Conservation (phyloP, 495 filamentous ascomycete species). For the Podospora conica region DNA sequence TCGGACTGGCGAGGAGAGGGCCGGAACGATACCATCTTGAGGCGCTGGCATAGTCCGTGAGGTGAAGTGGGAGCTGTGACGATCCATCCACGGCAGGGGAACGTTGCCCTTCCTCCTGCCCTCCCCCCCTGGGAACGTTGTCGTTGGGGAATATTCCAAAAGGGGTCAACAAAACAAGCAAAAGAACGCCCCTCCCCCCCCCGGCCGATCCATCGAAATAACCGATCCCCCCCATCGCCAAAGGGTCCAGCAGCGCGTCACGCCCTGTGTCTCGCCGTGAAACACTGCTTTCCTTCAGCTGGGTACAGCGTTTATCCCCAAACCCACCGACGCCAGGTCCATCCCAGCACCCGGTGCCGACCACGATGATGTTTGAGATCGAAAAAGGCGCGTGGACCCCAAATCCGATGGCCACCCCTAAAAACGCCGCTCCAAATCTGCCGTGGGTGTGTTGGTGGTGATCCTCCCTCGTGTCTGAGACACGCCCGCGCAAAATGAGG, state of each 20-base stretch:
- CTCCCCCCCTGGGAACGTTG: background rate
- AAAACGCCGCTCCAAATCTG: background rate
- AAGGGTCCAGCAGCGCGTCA: background rate
- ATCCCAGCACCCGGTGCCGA: background rate
- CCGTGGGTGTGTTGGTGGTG: too few relatives aligned
- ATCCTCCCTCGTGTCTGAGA: too few relatives aligned
- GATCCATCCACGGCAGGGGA: too few relatives aligned
- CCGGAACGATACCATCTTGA: background rate
- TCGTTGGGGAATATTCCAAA: background rate
- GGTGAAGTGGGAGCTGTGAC: background rate
- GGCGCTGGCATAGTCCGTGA: background rate
- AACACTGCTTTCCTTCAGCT: background rate
- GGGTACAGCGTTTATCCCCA: background rate
- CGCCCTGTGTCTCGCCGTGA: background rate
- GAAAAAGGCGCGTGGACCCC: background rate
- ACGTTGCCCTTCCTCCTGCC: background rate
- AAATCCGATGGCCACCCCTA: background rate
- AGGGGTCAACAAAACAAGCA: background rate
- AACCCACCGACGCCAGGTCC: background rate
- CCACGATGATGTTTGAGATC: background rate
- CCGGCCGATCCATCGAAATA: background rate
- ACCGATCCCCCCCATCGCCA: background rate
- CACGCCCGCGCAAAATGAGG: background rate
- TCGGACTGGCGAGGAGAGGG: background rate
- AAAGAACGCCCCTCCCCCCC: too few relatives aligned